Conservation (phyloP, 2,329 filamentous ascomycete genomes). For the Periconia sp. region DNA sequence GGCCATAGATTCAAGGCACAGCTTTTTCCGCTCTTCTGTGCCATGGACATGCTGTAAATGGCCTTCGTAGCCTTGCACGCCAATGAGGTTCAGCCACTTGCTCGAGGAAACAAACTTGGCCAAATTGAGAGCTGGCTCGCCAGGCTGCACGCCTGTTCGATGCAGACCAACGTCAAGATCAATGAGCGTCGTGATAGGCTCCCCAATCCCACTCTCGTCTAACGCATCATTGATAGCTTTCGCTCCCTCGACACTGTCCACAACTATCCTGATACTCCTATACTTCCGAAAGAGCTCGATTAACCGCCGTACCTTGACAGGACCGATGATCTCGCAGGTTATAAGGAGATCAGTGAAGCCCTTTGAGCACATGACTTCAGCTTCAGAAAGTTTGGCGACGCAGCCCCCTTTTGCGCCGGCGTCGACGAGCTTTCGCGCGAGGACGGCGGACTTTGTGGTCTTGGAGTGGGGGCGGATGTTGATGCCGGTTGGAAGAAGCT, state of each 20-base stretch:
- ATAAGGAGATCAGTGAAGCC: conserved; percentile 59
- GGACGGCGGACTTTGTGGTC: conserved; percentile 57
- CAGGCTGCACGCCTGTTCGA: conserved; percentile 56
- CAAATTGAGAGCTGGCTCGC: conserved; percentile 48
- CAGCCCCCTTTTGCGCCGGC: conserved; percentile 60
- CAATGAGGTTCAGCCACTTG: conserved; percentile 52
- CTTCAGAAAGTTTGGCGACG: conserved; percentile 59
- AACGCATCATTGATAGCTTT: conserved; percentile 54
- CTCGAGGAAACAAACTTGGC: conserved; percentile 48
- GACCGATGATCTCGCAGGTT: conserved; percentile 58
- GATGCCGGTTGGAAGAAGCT: conserved; percentile 54
- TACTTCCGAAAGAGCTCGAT: conserved; percentile 53
- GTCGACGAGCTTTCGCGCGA: conserved; percentile 52
- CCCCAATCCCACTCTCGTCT: conserved; percentile 40
- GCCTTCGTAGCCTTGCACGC: conserved; percentile 61
- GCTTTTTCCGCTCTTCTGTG: conserved; percentile 47
- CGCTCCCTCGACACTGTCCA: conserved; percentile 56
- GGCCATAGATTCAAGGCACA: conserved; percentile 55
- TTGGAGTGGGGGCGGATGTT: conserved; percentile 60
- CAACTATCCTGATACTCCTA: conserved; percentile 52
- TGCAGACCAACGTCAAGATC: conserved; percentile 60
- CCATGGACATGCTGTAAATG: conserved; percentile 60
- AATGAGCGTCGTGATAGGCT: conserved; percentile 51
- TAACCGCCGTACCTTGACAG: conserved; percentile 54
- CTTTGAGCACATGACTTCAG: conserved; percentile 45